A percentile compares a stretch with the other conserved stretches of the same genome.
These are phyloP conservation scores for Diacronema lutheri DNA, from an alignment of 78 protist species.

Conservation along the genomic window DNA sequence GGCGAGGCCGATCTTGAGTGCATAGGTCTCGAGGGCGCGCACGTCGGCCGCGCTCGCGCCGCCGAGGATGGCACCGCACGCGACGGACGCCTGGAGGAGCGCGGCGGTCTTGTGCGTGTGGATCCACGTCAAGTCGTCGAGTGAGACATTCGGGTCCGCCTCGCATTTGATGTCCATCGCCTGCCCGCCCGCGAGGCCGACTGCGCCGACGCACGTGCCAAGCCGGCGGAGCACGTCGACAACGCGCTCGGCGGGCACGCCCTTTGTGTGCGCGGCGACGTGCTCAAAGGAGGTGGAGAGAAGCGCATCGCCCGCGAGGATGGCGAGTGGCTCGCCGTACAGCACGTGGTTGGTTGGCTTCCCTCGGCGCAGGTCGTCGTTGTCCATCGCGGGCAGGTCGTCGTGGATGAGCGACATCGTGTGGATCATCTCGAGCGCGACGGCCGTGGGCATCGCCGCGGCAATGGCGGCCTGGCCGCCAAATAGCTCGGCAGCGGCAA, in stretches of 20 bases:
- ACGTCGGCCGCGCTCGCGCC: constrained; percentile 3
- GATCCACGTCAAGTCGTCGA: background rate
- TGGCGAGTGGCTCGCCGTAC: constrained; percentile 20
- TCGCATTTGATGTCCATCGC: constrained; percentile 28
- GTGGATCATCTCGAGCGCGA: constrained; percentile 38
- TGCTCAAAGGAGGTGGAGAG: constrained; percentile 8
- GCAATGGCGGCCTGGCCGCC: constrained; percentile 3
- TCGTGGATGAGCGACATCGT: constrained; percentile 43
- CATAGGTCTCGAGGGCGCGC: background rate
- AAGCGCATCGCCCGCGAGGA: constrained; percentile 33
- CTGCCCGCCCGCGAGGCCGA: constrained; percentile 45
- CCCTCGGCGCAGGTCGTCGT: constrained; percentile 18
- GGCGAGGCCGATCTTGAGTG: constrained; percentile 17
- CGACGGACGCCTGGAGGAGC: constrained; percentile 16
- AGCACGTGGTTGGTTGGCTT: constrained; percentile 18
- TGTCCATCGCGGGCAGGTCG: constrained; percentile 44
- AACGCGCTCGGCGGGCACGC: constrained; percentile 30
- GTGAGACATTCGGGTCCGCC: background rate
- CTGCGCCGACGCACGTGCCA: constrained; percentile 21
- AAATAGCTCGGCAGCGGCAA: constrained; percentile 30
- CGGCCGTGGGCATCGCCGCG: constrained; percentile 21
- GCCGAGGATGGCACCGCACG: background rate
- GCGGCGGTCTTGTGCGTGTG: constrained; percentile 23
- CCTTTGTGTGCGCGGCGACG: background rate
- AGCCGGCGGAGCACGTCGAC: constrained; percentile 4